Base-by-base conservation (phyloP, 352 stramenopile species). In the Phytophthora pisi region DNA sequence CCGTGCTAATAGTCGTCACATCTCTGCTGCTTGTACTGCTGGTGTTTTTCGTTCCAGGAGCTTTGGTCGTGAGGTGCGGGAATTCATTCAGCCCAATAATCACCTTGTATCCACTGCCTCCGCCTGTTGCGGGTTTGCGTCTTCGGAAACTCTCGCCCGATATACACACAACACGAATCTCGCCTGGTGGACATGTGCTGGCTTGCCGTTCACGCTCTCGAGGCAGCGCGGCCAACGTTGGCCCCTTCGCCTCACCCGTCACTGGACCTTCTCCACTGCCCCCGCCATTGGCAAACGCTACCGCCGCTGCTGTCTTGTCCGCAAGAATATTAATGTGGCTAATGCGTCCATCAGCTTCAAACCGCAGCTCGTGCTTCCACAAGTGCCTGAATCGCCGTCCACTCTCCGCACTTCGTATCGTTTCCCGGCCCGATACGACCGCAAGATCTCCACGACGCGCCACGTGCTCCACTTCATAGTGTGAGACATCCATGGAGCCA, bases 281-380 rank as follows among this genome's bases (percentile, higher is more conserved):
- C 8, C 71, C 71, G 6, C 58, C 58, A 68, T 83, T 77, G 3
- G 77, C 84, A 63, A 96, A 96, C 26, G 85, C 88, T 46, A 94
- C 84, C 10, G 88, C 74, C 1, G 88, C 86, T 4, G 88, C 84
- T 8, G 83, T 89, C 59, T 93, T 89, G 68, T 95, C 88, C n/a
- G 78, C 88, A 16, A 94, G 75, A 72, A 95, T 90, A 65, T 94
- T 91, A 68, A 95, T 89, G 61, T 94, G 82, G 49, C 82, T 92
- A 54, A 95, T 87, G 28, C 86, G 82, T 9, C 88, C 88, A 59
- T 94, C 86, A 20, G 79, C 78, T 60, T 90, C 84, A 53, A 95
- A 94, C 4, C 86, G 85, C 28, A 95, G 70, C 60, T 92, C 86
- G 63, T 95, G 88, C 62, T 88, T 91, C 86, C 86, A 95, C 62